Evolutionary conservation across 441 rosid species (phyloP).

Genomic region (Aquilaria agallochum): DNA sequence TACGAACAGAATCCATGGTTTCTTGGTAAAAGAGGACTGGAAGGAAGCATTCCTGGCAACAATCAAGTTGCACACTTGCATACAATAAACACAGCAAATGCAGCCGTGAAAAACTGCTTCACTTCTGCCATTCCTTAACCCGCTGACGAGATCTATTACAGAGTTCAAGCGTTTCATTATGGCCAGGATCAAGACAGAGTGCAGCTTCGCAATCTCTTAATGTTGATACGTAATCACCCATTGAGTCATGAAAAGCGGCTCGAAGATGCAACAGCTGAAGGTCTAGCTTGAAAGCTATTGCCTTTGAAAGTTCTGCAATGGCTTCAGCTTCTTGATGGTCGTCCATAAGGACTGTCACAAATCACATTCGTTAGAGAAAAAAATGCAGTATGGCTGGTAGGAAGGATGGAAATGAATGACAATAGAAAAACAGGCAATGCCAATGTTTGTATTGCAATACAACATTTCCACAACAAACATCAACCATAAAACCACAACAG

Average conservation of each 20-base stretch:
- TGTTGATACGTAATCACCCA: conserved; percentile 51
- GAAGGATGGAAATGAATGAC: too few species aligned
- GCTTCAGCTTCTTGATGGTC: conserved; percentile 94
- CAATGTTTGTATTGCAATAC: too few species aligned
- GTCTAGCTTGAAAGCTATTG: conserved; percentile 84
- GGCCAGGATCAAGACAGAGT: conserved; percentile 75
- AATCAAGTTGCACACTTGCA: conserved; percentile 17
- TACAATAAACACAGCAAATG: conserved; percentile 9
- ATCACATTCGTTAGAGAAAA: too few species aligned
- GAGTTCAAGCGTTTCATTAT: conserved; percentile 58
- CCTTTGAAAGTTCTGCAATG: conserved; percentile 73
- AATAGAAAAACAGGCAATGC: too few species aligned
- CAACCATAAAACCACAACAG: too few species aligned
- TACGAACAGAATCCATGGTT: conserved; percentile 27
- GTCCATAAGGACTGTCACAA: conserved; percentile 76
- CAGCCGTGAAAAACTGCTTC: conserved; percentile 18
- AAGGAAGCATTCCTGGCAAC: conserved; percentile 21
- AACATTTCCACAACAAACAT: too few species aligned
- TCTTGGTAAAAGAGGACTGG: conserved; percentile 14
- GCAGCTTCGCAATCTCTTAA: conserved; percentile 94
- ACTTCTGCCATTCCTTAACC: conserved; percentile 36
- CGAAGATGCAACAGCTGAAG: conserved; percentile 89
- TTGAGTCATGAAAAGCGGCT: conserved; percentile 91
- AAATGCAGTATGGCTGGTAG: too few species aligned
- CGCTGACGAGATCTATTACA: conserved; percentile 46